Evolutionary conservation across 108 stramenopile species (phyloP).

Genomic region (Hondaea fermentalgiana): DNA sequence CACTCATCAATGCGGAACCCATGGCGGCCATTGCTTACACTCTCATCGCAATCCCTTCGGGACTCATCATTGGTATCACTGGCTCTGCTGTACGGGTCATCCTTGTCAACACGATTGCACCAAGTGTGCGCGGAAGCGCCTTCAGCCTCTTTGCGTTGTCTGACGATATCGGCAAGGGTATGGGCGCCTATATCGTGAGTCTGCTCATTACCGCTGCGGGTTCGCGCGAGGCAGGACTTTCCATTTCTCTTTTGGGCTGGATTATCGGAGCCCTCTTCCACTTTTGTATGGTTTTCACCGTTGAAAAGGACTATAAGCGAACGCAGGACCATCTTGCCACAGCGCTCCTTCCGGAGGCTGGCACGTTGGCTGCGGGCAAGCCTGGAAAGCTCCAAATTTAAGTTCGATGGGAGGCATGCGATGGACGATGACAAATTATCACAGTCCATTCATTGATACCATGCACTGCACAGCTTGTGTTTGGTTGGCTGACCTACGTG

Average conservation of each 20-base stretch:
- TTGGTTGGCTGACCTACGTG: too few relatives aligned
- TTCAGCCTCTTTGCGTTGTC: not conserved
- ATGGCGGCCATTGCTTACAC: not conserved
- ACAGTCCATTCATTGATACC: too few relatives aligned
- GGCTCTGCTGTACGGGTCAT: not conserved
- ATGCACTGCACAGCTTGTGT: too few relatives aligned
- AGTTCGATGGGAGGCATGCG: too few relatives aligned
- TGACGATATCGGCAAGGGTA: not conserved
- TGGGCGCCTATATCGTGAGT: not conserved
- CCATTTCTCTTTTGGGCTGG: not conserved
- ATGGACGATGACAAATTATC: too few relatives aligned
- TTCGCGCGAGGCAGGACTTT: not conserved
- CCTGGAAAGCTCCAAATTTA: too few relatives aligned
- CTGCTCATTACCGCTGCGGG: not conserved
- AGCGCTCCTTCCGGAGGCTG: too few relatives aligned
- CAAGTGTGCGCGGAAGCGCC: not conserved
- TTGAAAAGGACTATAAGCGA: not conserved
- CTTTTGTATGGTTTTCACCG: not conserved
- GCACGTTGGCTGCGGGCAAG: too few relatives aligned
- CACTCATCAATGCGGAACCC: not conserved
- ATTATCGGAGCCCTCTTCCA: not conserved
- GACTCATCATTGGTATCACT: not conserved
- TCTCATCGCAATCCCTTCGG: not conserved
- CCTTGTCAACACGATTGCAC: not conserved
- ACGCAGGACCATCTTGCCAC: too few relatives aligned